Base-by-base conservation (phyloP, 1,139 yeast species). In the Yamadazyma friedrichii region DNA sequence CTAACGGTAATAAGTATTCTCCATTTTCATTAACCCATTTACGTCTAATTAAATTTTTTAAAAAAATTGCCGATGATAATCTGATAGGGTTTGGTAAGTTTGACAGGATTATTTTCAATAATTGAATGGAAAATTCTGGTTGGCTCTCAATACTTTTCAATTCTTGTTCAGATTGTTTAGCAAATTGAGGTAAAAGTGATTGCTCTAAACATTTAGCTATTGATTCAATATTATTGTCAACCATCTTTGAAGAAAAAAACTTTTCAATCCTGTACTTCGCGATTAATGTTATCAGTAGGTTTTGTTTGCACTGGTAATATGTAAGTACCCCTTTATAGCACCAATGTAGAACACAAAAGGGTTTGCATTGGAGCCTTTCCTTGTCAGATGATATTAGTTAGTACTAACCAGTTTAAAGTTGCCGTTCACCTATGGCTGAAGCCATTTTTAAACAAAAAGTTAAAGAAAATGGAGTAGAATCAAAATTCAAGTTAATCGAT, bases 401-500 rank as follows among this genome's bases (percentile, higher is more conserved):
- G 31, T 12, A 27, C 30, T 9, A 11, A 35, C 44, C 38, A 44
- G 38, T 22, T 4, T 2, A 4, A 12, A 82, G 86, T 34, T 91
- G 98, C 58, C 93, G 98, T 41, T 89, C 97, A 1, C 97, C 98
- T 9, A 91, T 91, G 98, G 98, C 98, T 0, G 98, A 91, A 60
- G 97, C 96, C 0, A 86, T 89, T 1, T 88, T 89, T 65, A 71
- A 70, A 40, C 81, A 87, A 46, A 70, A 71, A 22, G 95, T 88
- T 3, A 60, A 78, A 36, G 58, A 73, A 42, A 56, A 66, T 26
- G 76, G 80, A 0, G 71, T 73, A 32, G 41, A 54, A 2, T 49
- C 58, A n/a, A 53, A 55, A 27, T 64, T 91, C 50, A 62, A 67
- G 1, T 53, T 57, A 11, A 84, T 88, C 28, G 96, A 89, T 53